Conservation (phyloP, 2,329 filamentous ascomycete genomes). For the Beauveria sp. region DNA sequence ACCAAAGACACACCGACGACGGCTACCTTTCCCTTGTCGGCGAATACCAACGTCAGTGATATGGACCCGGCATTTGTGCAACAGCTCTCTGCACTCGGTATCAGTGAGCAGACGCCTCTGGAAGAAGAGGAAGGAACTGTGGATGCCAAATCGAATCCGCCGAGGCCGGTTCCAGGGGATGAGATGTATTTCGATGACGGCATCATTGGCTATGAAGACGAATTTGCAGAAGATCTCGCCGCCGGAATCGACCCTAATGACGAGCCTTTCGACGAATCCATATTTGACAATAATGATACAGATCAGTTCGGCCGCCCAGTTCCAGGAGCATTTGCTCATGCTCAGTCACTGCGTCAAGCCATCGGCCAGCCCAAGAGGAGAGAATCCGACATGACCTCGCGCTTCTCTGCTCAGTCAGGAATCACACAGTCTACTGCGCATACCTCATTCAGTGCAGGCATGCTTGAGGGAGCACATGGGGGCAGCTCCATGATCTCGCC, state of each 20-base stretch:
- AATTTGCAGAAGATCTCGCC: conserved; percentile 39
- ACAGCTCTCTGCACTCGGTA: conserved; percentile 1
- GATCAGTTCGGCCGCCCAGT: conserved; percentile 54
- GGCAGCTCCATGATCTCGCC: conserved; percentile 9
- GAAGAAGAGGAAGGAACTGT: not conserved
- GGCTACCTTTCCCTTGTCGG: conserved; percentile 10
- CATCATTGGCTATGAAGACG: conserved; percentile 38
- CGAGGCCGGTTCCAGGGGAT: conserved; percentile 26
- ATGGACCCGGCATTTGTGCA: not conserved
- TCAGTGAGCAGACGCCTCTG: not conserved
- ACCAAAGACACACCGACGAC: conserved; percentile 36
- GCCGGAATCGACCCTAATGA: conserved; percentile 38
- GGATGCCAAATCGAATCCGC: not conserved
- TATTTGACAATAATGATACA: conserved; percentile 63
- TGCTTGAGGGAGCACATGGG: conserved; percentile 13
- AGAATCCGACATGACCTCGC: conserved; percentile 39
- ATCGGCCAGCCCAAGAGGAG: conserved; percentile 27
- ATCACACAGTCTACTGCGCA: conserved; percentile 42
- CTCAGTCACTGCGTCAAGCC: conserved; percentile 38
- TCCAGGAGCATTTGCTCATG: conserved; percentile 48
- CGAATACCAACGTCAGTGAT: not conserved
- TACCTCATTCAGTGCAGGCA: conserved; percentile 38
- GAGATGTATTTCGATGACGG: conserved; percentile 67
- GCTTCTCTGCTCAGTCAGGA: conserved; percentile 36
- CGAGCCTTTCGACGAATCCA: conserved; percentile 60